A percentile compares a stretch with the other conserved stretches of the same genome.
These are phyloP conservation scores for Penicillium roqueforti DNA, from an alignment of 495 filamentous ascomycete species.

Conservation along the genomic window DNA sequence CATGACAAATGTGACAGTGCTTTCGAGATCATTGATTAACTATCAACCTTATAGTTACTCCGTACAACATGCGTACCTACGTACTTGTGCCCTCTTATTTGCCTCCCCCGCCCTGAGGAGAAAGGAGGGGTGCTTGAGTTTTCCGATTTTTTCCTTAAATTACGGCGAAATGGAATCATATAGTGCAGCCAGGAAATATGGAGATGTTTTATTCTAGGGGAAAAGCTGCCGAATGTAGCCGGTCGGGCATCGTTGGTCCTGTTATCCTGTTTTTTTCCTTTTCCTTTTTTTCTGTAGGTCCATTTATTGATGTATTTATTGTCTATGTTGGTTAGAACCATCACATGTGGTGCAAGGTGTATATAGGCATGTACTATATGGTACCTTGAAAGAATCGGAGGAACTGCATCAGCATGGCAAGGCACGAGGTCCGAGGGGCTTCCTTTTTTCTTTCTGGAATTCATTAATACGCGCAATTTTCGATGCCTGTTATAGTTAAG, in stretches of 20 bases:
- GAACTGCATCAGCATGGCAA: background rate
- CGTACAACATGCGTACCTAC: background rate
- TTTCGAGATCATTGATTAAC: background rate
- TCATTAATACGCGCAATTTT: background rate
- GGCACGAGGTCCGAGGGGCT: constrained; percentile 1
- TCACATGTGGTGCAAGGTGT: background rate
- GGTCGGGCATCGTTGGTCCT: constrained; percentile 3
- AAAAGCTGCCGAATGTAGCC: constrained; percentile 5
- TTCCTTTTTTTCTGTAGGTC: background rate
- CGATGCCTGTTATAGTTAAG: background rate
- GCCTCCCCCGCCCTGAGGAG: constrained; percentile 3
- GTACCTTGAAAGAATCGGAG: background rate
- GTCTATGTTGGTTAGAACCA: background rate
- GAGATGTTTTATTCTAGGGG: background rate
- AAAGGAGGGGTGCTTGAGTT: background rate
- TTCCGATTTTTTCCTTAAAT: background rate
- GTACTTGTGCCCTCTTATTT: background rate
- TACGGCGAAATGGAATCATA: background rate
- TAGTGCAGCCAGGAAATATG: background rate
- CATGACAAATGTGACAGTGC: background rate
- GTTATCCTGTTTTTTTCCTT: background rate
- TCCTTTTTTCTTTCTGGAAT: background rate
- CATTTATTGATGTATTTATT: background rate
- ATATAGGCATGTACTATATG: background rate
- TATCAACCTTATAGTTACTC: background rate